A percentile compares a stretch with the other conserved stretches of the same genome.
Evolutionary conservation across 306 rosid genomes (phyloP).

Genomic region (Rosa chinensis): DNA sequence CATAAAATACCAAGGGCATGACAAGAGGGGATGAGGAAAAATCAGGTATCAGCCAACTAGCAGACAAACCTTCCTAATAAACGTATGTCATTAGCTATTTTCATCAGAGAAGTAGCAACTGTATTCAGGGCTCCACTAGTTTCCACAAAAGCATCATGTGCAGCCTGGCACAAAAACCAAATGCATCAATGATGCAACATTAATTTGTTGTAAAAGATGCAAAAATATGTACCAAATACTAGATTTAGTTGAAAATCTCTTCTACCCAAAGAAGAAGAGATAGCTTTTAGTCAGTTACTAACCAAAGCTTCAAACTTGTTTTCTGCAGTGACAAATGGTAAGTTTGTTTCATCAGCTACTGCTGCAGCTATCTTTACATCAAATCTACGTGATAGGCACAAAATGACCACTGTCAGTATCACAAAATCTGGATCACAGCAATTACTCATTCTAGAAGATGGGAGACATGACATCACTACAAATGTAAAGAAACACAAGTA

Average conservation of each 20-base stretch:
- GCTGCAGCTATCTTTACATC: constrained; percentile 95
- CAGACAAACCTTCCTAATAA: constrained; percentile 79
- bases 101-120: constrained; percentile 85
- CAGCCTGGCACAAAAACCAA: constrained; percentile 64
- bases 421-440: not conserved
- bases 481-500: not conserved
- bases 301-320: constrained; percentile 99
- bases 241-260: constrained; percentile 11
- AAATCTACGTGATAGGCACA: constrained; percentile 52
- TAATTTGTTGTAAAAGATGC: constrained; percentile 21
- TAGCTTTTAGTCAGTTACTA: constrained; percentile 35
- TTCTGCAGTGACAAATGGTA: constrained; percentile 92
- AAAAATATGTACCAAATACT: constrained; percentile 17
- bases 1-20: constrained; percentile 3
- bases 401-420: constrained; percentile 12
- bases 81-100: constrained; percentile 91
- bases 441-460: not conserved
- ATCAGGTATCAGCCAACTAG: not conserved
- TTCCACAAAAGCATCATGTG: constrained; percentile 97
- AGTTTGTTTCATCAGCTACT: constrained; percentile 85
- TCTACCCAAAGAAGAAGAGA: constrained; percentile 7
- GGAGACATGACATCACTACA: not conserved
- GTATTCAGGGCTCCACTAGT: constrained; percentile 92
- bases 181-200: constrained; percentile 17
- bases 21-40: not conserved